Conservation (phyloP, 805 yeast species). For the Candida ortonii region DNA sequence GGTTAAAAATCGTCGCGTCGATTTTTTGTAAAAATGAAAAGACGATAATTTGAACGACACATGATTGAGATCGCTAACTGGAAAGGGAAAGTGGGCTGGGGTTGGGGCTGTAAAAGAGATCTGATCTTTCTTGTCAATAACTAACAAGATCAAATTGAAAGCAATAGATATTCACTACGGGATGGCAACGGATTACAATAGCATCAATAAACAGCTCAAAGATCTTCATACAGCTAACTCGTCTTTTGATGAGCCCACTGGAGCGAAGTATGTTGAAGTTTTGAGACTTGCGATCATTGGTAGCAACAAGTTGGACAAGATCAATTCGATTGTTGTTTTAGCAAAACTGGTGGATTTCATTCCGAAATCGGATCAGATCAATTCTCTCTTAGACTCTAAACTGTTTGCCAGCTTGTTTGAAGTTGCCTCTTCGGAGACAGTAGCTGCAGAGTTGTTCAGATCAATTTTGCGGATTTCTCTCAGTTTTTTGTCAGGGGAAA, state of each 20-base stretch:
- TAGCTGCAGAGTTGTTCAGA: slow-evolving; percentile 26
- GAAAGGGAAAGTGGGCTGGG: not conserved
- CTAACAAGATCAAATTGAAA: not conserved
- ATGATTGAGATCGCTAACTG: no score
- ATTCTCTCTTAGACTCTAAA: slow-evolving; percentile 20
- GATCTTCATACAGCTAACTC: slow-evolving; percentile 19
- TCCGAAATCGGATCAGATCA: slow-evolving; percentile 32
- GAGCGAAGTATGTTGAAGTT: slow-evolving; percentile 18
- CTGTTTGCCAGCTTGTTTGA: slow-evolving; percentile 25
- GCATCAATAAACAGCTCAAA: slow-evolving; percentile 27
- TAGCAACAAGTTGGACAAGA: slow-evolving; percentile 47
- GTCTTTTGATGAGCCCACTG: slow-evolving; percentile 23
- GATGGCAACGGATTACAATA: slow-evolving; percentile 22
- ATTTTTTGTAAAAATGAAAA: no score
- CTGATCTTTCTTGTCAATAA: not conserved
- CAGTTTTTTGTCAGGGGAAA: slow-evolving; percentile 41
- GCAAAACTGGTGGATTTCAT: slow-evolving; percentile 50
- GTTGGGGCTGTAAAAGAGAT: not conserved
- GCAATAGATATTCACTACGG: not conserved
- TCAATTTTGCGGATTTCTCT: slow-evolving; percentile 31
- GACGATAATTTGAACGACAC: no score
- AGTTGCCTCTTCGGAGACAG: slow-evolving; percentile 17
- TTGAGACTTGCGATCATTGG: slow-evolving; percentile 43
- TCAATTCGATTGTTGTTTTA: slow-evolving; percentile 51
- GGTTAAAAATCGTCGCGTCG: no score